phyloP scores from a whole-genome alignment of 2,329 filamentous ascomycete species.

The Aspergillus quadricinctus region DNA sequence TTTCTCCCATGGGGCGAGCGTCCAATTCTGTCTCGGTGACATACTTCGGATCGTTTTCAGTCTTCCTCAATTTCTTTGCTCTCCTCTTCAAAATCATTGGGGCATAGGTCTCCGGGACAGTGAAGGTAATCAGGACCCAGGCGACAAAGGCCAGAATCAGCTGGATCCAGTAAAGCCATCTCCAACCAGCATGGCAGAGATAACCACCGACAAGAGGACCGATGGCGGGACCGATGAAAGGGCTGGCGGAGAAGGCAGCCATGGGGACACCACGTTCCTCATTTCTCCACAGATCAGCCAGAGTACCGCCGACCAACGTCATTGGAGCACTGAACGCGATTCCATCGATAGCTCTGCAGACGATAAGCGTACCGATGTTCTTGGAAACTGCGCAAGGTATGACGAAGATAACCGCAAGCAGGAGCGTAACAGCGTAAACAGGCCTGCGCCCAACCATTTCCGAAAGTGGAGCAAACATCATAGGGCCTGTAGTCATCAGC shows the following conservation, averaged over 20 bases:
- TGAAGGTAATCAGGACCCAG: conserved; percentile 76
- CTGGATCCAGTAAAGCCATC: conserved; percentile 86
- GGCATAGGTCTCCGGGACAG: conserved; percentile 85
- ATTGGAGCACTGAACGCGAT: conserved; percentile 83
- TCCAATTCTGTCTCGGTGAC: conserved; percentile 82
- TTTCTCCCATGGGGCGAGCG: conserved; percentile 62
- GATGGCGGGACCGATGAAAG: conserved; percentile 76
- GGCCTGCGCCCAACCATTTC: conserved; percentile 69
- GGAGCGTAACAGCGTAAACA: conserved; percentile 66
- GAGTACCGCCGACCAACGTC: conserved; percentile 76
- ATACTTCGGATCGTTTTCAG: conserved; percentile 62
- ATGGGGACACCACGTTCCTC: conserved; percentile 83
- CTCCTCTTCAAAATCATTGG: conserved; percentile 69
- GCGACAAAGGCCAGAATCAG: conserved; percentile 67
- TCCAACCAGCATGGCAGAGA: conserved; percentile 69
- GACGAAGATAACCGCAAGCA: conserved; percentile 70
- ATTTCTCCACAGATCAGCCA: conserved; percentile 78
- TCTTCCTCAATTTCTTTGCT: conserved; percentile 66
- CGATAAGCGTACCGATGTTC: conserved; percentile 71
- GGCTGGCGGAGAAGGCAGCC: conserved; percentile 78
- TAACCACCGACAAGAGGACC: conserved; percentile 75
- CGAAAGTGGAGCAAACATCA: conserved; percentile 73
- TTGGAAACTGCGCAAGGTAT: conserved; percentile 73
- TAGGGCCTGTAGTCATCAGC: conserved; percentile 52
- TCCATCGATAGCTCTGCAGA: conserved; percentile 73